Evolutionary conservation across 306 rosid genomes (phyloP).

Genomic region (Cucurbita moschata): DNA sequence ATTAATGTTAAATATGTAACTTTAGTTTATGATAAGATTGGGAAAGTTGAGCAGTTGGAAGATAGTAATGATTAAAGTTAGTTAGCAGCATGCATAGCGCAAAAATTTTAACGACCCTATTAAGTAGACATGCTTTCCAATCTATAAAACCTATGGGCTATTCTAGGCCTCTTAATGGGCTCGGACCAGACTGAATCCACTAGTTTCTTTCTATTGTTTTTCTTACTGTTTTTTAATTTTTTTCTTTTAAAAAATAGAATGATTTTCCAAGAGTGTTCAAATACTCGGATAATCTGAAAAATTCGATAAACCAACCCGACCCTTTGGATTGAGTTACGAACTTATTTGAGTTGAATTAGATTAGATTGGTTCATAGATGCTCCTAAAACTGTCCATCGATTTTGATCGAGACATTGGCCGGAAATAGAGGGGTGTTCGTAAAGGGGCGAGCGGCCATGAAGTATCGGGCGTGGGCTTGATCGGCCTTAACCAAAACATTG

Average conservation of each 20-base stretch:
- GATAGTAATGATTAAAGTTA: background rate
- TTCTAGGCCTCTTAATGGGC: background rate
- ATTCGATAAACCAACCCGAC: too few species aligned
- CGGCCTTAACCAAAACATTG: conserved; percentile 10
- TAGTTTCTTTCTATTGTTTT: background rate
- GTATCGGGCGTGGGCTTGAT: conserved; percentile 14
- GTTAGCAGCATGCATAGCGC: background rate
- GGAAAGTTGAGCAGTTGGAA: background rate
- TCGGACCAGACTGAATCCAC: background rate
- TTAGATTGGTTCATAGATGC: too few species aligned
- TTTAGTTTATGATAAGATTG: background rate
- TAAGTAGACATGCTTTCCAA: background rate
- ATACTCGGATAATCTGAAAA: too few species aligned
- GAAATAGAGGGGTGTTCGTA: conserved; percentile 14
- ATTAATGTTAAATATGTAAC: too few species aligned
- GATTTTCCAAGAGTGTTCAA: too few species aligned
- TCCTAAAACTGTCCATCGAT: background rate
- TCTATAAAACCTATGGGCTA: background rate
- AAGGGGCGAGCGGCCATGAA: conserved; percentile 26
- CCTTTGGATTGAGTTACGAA: too few species aligned
- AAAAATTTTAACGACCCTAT: background rate
- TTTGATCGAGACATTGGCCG: conserved; percentile 18
- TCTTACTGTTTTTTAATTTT: background rate
- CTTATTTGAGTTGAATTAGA: too few species aligned
- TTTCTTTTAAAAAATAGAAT: too few species aligned